Evolutionary conservation across 2,329 filamentous ascomycete genomes (phyloP), one percentile per base, ranked within the genome.

Genomic region (Epichloe hybrida): DNA sequence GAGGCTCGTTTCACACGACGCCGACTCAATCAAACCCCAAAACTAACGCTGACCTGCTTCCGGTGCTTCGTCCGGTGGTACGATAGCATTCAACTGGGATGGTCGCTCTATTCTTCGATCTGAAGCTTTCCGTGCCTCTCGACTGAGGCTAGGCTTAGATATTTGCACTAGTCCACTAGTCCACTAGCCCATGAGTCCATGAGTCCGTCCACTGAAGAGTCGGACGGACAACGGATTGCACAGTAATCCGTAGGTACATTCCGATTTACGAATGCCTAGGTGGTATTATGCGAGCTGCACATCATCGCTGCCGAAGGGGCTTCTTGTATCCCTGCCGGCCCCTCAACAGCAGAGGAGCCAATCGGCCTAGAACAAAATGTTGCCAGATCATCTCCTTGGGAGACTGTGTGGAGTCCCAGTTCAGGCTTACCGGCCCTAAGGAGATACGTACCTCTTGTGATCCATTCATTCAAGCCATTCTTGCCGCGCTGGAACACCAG

Each of bases 81-180:
- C 42, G 37, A 36, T 15, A 47, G 17, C 9, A 21, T 49, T 48
- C 40, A 23, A 44, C 44, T 21, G 42, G 46, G 31, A 41, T 49
- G 20, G 20, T 23, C 17, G 11, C 46, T 52, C 45, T 52, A 50
- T 50, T 52, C 48, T 50, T 48, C 48, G 44, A 52, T n/a, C 7
- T 27, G 20, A 47, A 40, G 27, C 17, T 40, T 27, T 21, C 31
- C 34, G 17, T 39, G 37, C 23, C 39, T 51, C 45, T 43, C 38
- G 38, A 13, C 47, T 27, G 37, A 39, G 3, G 36, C 38, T 40
- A 34, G 9, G 49, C 42, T 46, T 37, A 11, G 48, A n/a, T 36
- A 45, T 23, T 38, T 37, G 11, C 35, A 35, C 35, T 34, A 12
- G 8, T 9, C 27, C n/a, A 35, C 20, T 42, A 17, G 9, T 9